These are phyloP conservation scores for Botrytis hyacinthi DNA, from an alignment of 2,329 filamentous ascomycete species.

Conservation along the genomic window DNA sequence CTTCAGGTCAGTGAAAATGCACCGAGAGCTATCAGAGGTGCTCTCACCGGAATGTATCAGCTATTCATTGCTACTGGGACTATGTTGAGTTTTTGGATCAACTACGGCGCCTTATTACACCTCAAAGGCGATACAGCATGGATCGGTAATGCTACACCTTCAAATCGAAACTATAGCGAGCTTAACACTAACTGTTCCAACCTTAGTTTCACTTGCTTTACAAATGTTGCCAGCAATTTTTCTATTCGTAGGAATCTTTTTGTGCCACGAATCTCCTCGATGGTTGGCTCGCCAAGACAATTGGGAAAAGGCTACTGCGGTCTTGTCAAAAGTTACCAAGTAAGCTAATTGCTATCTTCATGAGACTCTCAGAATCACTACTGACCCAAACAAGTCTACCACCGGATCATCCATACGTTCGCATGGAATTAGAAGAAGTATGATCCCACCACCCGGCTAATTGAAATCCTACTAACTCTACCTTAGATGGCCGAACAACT, in stretches of 20 bases:
- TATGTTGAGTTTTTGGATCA: slow-evolving; percentile 45
- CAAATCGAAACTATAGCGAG: no score
- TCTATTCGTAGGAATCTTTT: slow-evolving; percentile 58
- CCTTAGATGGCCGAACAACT: slow-evolving; percentile 44
- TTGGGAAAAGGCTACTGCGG: slow-evolving; percentile 60
- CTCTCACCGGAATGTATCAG: slow-evolving; percentile 51
- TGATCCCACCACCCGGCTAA: slow-evolving; percentile 26
- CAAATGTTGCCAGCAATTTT: slow-evolving; percentile 64
- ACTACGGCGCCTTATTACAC: slow-evolving; percentile 41
- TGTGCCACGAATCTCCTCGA: slow-evolving; percentile 61
- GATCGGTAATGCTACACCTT: slow-evolving; percentile 9
- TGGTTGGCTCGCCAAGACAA: slow-evolving; percentile 67
- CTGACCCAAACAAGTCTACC: slow-evolving; percentile 50
- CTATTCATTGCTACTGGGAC: slow-evolving; percentile 44
- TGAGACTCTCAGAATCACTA: slow-evolving; percentile 34
- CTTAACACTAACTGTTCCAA: slow-evolving; percentile 24
- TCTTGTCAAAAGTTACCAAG: slow-evolving; percentile 52
- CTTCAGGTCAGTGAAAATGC: slow-evolving; percentile 50
- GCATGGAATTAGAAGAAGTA: slow-evolving; percentile 51
- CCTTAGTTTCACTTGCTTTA: slow-evolving; percentile 61
- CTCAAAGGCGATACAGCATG: slow-evolving; percentile 17
- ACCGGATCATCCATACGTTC: slow-evolving; percentile 52
- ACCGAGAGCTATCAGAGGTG: slow-evolving; percentile 51
- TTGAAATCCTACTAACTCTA: background rate
- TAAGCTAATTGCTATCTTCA: slow-evolving; percentile 23